Conservation (phyloP, 2,329 filamentous ascomycete species). For the Pezicula neosporulosa region DNA sequence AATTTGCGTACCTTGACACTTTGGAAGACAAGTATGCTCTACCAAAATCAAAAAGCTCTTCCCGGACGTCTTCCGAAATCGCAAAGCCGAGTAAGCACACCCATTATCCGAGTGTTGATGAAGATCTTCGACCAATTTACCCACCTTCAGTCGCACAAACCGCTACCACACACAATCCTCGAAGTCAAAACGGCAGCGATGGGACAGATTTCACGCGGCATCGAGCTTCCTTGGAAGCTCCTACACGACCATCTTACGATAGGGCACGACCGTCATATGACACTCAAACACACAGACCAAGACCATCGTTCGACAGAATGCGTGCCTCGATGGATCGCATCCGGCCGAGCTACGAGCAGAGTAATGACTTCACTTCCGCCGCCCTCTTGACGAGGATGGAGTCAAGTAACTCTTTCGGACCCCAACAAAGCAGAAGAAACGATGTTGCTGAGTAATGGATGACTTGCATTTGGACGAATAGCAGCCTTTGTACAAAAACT, state of each 20-base stretch:
- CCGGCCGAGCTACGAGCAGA: conserved; percentile 80
- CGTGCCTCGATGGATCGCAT: conserved; percentile 84
- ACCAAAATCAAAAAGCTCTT: conserved; percentile 40
- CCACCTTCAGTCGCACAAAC: conserved; percentile 82
- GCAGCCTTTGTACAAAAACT: conserved; percentile 25
- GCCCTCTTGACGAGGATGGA: conserved; percentile 82
- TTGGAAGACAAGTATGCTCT: conserved; percentile 13
- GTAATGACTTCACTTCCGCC: conserved; percentile 87
- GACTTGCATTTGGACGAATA: conserved; percentile 3
- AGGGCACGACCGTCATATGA: conserved; percentile 51
- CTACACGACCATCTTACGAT: conserved; percentile 41
- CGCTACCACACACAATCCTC: conserved; percentile 70
- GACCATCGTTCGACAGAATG: conserved; percentile 86
- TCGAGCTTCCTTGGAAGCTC: conserved; percentile 56
- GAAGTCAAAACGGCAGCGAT: conserved; percentile 88
- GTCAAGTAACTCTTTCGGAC: conserved; percentile 50
- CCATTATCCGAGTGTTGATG: conserved; percentile 66
- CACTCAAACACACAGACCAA: conserved; percentile 50
- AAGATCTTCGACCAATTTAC: conserved; percentile 90
- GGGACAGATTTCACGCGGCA: conserved; percentile 83
- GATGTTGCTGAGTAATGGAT: conserved; percentile 13
- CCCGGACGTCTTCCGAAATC: conserved; percentile 59
- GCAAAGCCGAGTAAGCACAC: conserved; percentile 44
- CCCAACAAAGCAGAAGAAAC: conserved; percentile 20
- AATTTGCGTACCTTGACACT: conserved; percentile 67